Evolutionary conservation across 2,329 filamentous ascomycete species (phyloP), one percentile per base, ranked within the genome.

Genomic region (Thermothelomyces thermophilus): DNA sequence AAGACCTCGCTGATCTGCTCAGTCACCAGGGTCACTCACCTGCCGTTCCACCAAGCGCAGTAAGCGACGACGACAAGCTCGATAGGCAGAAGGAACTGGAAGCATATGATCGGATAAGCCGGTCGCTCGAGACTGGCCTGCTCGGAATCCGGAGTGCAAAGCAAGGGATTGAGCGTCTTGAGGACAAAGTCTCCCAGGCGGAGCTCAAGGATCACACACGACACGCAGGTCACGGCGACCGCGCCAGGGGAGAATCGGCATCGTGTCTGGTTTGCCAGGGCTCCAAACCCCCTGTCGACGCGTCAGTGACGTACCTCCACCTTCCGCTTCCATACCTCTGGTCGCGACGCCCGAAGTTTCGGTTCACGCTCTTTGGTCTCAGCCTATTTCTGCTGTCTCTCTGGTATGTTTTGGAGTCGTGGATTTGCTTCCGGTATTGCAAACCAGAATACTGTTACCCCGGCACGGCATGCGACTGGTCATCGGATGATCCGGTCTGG

Each of bases 401-500:
- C n/a, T 84, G 80, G 80, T 77, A 74, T 49, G 59, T 69, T 4
- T 62, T 71, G n/a, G 81, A 84, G 61, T 70, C 70, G 0, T 61
- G 66, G 22, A 76, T 77, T 67, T 83, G 77, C 62, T 66, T 62
- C 34, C 55, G 66, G 6, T 83, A 75, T 64, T 82, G 77, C 59
- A 73, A 74, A 14, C 76, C 78, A 2, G 61, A 66, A n/a, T 69
- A 69, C 28, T 82, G 79, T 56, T 70, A 70, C 11, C 62, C 64
- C 41, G 45, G 62, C 51, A 41, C 66, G 34, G 70, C 71, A 1
- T 82, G 79, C 60, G 68, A 73, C 31, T 83, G 77, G 77, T 75
- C 73, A 24, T 70, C 72, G 10, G 71, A 77, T 40, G 80, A 83
- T 60, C 80, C 80, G 0, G 73, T 73, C 22, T 83, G 80, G 63